phyloP scores from a whole-genome alignment of 805 yeast species.

The Metschnikowia arizonensis region DNA sequence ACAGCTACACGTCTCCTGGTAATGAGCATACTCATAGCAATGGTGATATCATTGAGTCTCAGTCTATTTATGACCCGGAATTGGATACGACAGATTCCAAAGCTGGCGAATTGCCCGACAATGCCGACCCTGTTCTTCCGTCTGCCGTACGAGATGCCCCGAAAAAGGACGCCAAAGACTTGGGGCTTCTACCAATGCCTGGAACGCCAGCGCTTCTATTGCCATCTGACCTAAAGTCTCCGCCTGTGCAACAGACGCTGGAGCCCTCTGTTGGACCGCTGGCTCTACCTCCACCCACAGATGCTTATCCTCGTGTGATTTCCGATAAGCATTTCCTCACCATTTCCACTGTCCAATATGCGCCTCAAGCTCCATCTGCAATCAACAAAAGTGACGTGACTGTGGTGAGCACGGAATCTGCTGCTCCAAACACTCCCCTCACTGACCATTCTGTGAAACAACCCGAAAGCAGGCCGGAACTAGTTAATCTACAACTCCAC shows the following conservation, averaged over 20 bases:
- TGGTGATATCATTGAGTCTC: slow-evolving; percentile 10
- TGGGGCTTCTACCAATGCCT: not conserved
- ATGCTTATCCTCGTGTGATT: slow-evolving; percentile 25
- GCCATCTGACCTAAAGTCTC: slow-evolving; percentile 1
- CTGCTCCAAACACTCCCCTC: not conserved
- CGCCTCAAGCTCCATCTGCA: slow-evolving; percentile 20
- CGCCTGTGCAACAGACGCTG: not conserved
- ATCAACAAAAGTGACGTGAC: slow-evolving; percentile 28
- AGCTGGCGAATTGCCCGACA: not conserved
- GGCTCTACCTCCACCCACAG: not conserved
- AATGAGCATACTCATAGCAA: not conserved
- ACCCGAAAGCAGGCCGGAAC: not conserved
- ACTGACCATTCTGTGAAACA: not conserved
- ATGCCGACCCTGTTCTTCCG: not conserved
- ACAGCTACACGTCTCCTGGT: slow-evolving; percentile 14
- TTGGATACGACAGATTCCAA: not conserved
- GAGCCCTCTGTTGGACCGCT: not conserved
- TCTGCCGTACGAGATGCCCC: not conserved
- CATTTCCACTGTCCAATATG: slow-evolving; percentile 22
- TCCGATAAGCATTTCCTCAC: slow-evolving; percentile 35
- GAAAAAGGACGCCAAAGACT: not conserved
- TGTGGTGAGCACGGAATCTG: slow-evolving; percentile 30
- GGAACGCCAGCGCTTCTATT: not conserved
- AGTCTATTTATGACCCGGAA: slow-evolving; percentile 5
- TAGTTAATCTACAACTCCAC: slow-evolving; percentile 3